Evolutionary conservation across 2,329 filamentous ascomycete genomes (phyloP).

Genomic region (Aspergillus calidoustus): DNA sequence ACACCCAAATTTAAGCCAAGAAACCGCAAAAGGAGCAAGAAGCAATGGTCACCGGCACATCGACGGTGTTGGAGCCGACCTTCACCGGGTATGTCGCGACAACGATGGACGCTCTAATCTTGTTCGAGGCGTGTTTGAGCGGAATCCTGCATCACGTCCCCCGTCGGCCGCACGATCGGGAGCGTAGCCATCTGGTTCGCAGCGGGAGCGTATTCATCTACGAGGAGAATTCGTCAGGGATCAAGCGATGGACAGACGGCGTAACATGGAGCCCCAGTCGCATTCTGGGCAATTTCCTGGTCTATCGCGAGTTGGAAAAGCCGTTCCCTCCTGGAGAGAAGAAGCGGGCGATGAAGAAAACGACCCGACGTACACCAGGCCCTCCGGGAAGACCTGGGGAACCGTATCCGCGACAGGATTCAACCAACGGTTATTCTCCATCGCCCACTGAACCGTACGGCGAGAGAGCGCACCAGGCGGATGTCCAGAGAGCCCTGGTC

Average conservation of each 20-base stretch:
- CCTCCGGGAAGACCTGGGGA: constrained; percentile 55
- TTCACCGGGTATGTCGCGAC: constrained; percentile 70
- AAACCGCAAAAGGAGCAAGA: background rate
- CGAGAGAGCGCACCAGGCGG: constrained; percentile 47
- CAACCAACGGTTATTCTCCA: constrained; percentile 47
- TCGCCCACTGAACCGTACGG: constrained; percentile 40
- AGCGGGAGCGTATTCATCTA: constrained; percentile 91
- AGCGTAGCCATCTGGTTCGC: constrained; percentile 74
- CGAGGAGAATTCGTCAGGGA: constrained; percentile 86
- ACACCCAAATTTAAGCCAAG: background rate
- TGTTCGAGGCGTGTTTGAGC: constrained; percentile 78
- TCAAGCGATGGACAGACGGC: constrained; percentile 94
- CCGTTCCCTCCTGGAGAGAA: constrained; percentile 82
- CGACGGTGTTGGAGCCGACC: constrained; percentile 63
- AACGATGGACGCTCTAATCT: constrained; percentile 74
- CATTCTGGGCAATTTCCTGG: constrained; percentile 81
- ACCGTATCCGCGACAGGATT: constrained; percentile 54
- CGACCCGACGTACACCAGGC: constrained; percentile 52
- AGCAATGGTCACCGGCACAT: constrained; percentile 49
- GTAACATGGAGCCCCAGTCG: constrained; percentile 88
- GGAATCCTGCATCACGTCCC: constrained; percentile 76
- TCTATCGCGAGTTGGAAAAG: constrained; percentile 81
- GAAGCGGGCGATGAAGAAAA: constrained; percentile 78
- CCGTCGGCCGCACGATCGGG: constrained; percentile 83
- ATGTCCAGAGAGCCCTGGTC: constrained; percentile 65